These are phyloP conservation scores for Pyracantha coccinea DNA, from an alignment of 331 rosid species.

Conservation along the genomic window DNA sequence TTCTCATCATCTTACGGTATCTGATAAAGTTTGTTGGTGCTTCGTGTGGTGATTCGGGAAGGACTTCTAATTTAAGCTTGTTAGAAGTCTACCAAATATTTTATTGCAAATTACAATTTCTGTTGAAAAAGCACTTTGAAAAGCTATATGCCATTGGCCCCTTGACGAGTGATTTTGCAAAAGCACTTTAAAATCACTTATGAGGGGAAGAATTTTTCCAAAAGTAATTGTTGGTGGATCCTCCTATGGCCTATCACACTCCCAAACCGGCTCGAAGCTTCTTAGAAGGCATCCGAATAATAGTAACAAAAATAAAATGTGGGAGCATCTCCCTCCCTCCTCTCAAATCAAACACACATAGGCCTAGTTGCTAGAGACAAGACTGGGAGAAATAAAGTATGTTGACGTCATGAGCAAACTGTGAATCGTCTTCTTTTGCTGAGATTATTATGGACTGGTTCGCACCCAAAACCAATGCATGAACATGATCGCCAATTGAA, in stretches of 20 bases:
- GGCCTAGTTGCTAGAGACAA: no score
- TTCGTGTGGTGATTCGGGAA: neutral
- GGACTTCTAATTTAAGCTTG: neutral
- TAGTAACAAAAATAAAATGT: neutral
- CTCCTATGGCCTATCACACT: neutral
- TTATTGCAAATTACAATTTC: no score
- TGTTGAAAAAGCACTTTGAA: neutral
- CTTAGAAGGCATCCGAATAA: neutral
- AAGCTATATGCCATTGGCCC: neutral
- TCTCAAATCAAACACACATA: no score
- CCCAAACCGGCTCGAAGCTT: neutral
- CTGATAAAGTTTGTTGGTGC: neutral
- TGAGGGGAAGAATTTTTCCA: neutral
- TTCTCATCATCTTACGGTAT: neutral
- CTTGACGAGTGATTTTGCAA: no score
- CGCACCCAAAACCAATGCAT: neutral
- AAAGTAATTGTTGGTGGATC: no score
- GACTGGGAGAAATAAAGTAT: no score
- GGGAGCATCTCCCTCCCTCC: neutral
- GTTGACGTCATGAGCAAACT: no score
- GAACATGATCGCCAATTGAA: neutral
- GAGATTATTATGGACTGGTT: neutral
- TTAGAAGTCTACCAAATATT: neutral
- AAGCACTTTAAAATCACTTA: neutral
- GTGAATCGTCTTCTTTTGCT: neutral